Base-by-base conservation (phyloP, 305 asterid genomes). In the Ajuga reptans region DNA sequence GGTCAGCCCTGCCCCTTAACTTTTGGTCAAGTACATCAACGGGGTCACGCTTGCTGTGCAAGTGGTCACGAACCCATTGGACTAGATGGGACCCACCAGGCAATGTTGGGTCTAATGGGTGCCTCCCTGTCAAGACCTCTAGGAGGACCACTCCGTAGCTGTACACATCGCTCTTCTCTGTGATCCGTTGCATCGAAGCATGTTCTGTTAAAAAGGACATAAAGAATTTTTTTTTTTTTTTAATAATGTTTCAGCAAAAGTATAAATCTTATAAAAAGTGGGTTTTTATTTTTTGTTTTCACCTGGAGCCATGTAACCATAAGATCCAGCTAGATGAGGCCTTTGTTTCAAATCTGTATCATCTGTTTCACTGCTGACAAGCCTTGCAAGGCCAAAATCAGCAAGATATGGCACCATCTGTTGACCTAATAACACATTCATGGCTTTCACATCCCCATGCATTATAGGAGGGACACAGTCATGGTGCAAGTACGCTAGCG, bases 241-340 rank as follows among this genome's bases (percentile, higher is more conserved):
- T 2, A 21, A 21, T 21, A 71, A 39, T n/a, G 15, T 49, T 36
- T 55, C 24, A 37, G 46, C 24, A 24, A 49, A n/a, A 17, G 31
- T 33, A 1, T 31, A 31, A 53, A n/a, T 16, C 31, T 42, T 31
- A 31, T 5, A n/a, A 31, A 29, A 17, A 39, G 3, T 39, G 45
- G 45, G 11, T 39, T 39, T 39, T 11, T 6, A 39, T 0, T 7
- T 39, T 7, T 1, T 31, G n/a, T 52, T 4, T 65, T 68, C 78
- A 93, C 99, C 99, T 43, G 99, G 99, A 68, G 99, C 99, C 96
- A 93, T 93, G 81, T 93, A 93, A 41, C 99, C 99, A 50, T 89
- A 93, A 11, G 99, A 91, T 18, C 99, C 99, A 21, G 97, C 96
- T 58, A 93, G 80, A 3, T 89, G 94, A 74, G 96, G 95, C 78